These are phyloP conservation scores for Globisporangium paroecandrum DNA, from an alignment of 352 stramenopile genomes.

Conservation along the genomic window DNA sequence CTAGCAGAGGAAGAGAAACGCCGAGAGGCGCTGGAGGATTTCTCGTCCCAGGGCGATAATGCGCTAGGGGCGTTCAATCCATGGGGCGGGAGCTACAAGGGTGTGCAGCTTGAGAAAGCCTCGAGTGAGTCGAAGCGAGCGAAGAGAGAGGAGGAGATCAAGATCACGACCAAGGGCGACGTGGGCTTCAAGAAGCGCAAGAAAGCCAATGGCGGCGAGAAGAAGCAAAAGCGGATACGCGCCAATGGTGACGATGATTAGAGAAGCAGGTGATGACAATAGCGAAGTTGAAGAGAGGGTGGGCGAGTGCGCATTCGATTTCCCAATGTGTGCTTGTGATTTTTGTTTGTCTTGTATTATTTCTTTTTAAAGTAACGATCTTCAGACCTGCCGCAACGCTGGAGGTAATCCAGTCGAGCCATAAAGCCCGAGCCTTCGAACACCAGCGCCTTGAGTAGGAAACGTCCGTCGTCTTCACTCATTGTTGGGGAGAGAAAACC, in stretches of 20 bases:
- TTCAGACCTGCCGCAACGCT: neutral
- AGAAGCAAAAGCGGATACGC: constrained; percentile 69
- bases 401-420: neutral
- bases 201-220: constrained; percentile 23
- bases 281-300: neutral
- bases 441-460: neutral
- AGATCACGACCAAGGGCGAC: constrained; percentile 43
- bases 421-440: neutral
- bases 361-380: constrained; percentile 21
- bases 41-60: constrained; percentile 64
- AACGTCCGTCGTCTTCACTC: constrained; percentile 1
- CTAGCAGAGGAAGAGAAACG: constrained; percentile 48
- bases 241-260: constrained; percentile 50
- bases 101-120: constrained; percentile 57
- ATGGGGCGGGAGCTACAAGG: constrained; percentile 82
- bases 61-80: constrained; percentile 78
- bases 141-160: constrained; percentile 46
- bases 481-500: neutral
- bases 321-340: neutral
- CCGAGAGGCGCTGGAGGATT: constrained; percentile 60
- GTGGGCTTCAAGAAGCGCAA: constrained; percentile 76
- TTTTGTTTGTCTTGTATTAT: constrained; percentile 17
- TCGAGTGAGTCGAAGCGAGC: constrained; percentile 14
- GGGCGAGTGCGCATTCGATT: neutral
- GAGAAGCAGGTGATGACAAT: neutral